Percentiles rank a stretch among this genome's conserved stretches.
These are phyloP conservation scores for Fusarium sp. DNA, from an alignment of 2,329 filamentous ascomycete genomes.

Conservation along the genomic window DNA sequence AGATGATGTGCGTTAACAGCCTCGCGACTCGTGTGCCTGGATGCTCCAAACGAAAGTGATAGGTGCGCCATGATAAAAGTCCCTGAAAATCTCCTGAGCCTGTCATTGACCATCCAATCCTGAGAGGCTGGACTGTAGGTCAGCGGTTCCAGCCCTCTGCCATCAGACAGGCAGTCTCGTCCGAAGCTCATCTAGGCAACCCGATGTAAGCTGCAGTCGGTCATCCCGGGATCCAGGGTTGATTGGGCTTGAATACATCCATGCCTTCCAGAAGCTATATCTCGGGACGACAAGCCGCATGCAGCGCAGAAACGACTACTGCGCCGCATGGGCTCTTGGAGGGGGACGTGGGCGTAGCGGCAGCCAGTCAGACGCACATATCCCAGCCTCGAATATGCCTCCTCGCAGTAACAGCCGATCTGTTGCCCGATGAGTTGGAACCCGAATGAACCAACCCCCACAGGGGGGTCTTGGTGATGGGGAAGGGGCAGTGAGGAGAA, in stretches of 20 bases:
- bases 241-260: constrained; percentile 37
- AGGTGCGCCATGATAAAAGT: constrained; percentile 13
- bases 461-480: background rate
- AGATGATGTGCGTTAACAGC: constrained; percentile 4
- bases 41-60: constrained; percentile 3
- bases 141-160: background rate
- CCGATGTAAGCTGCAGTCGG: constrained; percentile 4
- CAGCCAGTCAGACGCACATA: constrained; percentile 34
- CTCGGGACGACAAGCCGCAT: constrained; percentile 24
- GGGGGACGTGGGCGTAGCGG: constrained; percentile 26
- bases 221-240: constrained; percentile 18
- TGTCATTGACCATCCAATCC: background rate
- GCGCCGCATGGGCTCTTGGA: constrained; percentile 20
- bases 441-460: constrained; percentile 27
- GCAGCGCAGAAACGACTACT: constrained; percentile 12
- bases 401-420: constrained; percentile 28
- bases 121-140: background rate
- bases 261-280: constrained; percentile 31
- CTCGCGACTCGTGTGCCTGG: background rate
- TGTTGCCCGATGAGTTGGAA: constrained; percentile 29
- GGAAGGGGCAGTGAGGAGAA: constrained; percentile 3
- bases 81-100: constrained; percentile 22
- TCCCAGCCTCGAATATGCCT: constrained; percentile 21
- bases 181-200: background rate
- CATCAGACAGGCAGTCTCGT: background rate